phyloP scores from a whole-genome alignment of 1,284 basidiomycete species.

The Pseudozyma sp. region DNA sequence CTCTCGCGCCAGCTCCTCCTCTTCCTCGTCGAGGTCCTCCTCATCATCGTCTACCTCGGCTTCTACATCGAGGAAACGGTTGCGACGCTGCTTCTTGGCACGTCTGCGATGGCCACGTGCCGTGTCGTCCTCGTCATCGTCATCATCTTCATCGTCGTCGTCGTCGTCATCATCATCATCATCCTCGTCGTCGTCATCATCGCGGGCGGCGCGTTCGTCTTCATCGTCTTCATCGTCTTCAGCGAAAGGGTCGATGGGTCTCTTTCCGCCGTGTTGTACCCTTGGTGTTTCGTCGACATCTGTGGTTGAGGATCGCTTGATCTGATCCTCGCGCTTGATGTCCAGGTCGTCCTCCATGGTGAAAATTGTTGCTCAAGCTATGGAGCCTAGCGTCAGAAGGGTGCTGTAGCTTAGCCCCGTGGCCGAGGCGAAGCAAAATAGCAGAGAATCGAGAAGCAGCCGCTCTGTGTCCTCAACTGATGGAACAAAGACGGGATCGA shows the following conservation, averaged over 20 bases:
- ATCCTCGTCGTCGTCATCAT: constrained; percentile 59
- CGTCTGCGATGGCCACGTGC: constrained; percentile 42
- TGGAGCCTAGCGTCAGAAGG: constrained; percentile 1
- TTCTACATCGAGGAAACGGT: constrained; percentile 92
- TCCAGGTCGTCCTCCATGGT: constrained; percentile 41
- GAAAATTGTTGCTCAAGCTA: constrained; percentile 6
- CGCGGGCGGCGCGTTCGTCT: constrained; percentile 51
- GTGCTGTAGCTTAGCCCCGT: background rate
- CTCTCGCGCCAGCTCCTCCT: constrained; percentile 67
- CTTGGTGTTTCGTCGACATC: constrained; percentile 13
- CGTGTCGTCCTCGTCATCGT: constrained; percentile 51
- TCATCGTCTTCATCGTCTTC: constrained; percentile 58
- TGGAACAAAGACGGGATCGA: background rate
- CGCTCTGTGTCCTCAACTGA: background rate
- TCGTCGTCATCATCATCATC: constrained; percentile 64
- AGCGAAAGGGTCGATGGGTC: constrained; percentile 44
- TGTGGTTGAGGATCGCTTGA: background rate
- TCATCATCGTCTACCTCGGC: constrained; percentile 82
- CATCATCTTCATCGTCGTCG: constrained; percentile 60
- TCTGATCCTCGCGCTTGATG: constrained; percentile 32
- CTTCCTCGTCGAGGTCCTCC: constrained; percentile 67
- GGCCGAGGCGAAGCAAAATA: background rate
- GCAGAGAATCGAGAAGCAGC: background rate
- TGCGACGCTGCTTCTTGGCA: constrained; percentile 68
- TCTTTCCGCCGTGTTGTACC: constrained; percentile 31